Evolutionary conservation across 2,329 filamentous ascomycete genomes (phyloP).

Genomic region (Chrysosporium queenslandicum): DNA sequence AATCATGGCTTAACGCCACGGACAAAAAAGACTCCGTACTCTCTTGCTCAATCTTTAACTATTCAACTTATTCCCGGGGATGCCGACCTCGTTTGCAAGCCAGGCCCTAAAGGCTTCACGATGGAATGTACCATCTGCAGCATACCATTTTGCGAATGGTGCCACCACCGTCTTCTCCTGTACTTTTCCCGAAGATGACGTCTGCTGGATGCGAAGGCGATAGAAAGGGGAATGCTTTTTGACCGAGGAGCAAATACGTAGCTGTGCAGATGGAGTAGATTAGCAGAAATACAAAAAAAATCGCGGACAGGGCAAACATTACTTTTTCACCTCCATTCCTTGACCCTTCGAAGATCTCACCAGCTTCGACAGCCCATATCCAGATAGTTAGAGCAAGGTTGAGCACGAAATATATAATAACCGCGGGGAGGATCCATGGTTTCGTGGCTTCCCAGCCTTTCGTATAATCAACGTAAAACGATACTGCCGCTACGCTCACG

Average conservation of each 20-base stretch:
- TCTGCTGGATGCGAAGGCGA: constrained; percentile 53
- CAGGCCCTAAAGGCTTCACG: constrained; percentile 53
- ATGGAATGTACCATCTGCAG: constrained; percentile 48
- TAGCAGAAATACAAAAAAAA: background rate
- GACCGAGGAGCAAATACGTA: constrained; percentile 60
- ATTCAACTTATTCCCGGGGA: background rate
- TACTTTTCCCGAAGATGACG: constrained; percentile 30
- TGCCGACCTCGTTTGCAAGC: constrained; percentile 46
- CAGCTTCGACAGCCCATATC: constrained; percentile 74
- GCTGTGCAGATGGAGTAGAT: constrained; percentile 36
- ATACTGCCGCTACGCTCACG: constrained; percentile 67
- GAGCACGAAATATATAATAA: constrained; percentile 65
- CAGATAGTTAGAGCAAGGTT: constrained; percentile 73
- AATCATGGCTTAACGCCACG: too few species aligned
- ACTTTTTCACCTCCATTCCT: constrained; percentile 57
- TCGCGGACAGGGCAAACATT: constrained; percentile 13
- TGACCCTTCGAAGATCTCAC: constrained; percentile 69
- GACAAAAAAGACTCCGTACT: too few species aligned
- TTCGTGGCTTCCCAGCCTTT: constrained; percentile 82
- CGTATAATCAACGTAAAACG: constrained; percentile 87
- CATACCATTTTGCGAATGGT: constrained; percentile 53
- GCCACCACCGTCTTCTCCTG: constrained; percentile 44
- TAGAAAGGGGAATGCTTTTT: constrained; percentile 78
- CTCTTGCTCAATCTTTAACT: background rate
- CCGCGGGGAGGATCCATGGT: constrained; percentile 67